Conservation (phyloP, 306 rosid species). For the Cucurbita argyrosperma region DNA sequence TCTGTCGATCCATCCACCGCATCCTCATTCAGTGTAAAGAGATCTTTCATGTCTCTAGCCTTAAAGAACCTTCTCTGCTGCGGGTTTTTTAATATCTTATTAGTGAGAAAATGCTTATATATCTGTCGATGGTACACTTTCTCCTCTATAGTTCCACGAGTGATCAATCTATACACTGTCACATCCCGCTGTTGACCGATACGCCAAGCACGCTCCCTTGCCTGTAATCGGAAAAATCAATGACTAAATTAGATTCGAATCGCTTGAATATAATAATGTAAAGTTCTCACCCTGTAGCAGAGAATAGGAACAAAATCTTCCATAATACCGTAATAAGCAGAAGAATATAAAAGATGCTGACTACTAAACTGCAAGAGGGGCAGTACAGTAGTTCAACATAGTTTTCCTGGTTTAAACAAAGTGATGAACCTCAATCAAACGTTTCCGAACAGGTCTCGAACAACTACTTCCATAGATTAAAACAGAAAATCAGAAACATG, state of each 20-base stretch:
- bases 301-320: neutral
- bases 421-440: neutral
- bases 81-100: conserved; percentile 84
- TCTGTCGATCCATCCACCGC: conserved; percentile 64
- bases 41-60: conserved; percentile 98
- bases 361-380: neutral
- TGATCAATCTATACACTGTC: conserved; percentile 79
- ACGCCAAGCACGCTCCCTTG: conserved; percentile 98
- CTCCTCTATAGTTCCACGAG: conserved; percentile 94
- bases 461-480: neutral
- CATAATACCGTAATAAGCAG: neutral
- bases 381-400: neutral
- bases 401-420: neutral
- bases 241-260: neutral
- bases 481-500: neutral
- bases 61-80: conserved; percentile 94
- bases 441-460: neutral
- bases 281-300: neutral
- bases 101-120: conserved; percentile 92
- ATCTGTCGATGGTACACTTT: conserved; percentile 94
- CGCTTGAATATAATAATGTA: neutral
- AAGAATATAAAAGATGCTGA: neutral
- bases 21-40: conserved; percentile 59
- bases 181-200: conserved; percentile 97
- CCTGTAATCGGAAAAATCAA: conserved; percentile 27